phyloP scores from a whole-genome alignment of 768 basidiomycete species.

The Russula olivacea region DNA sequence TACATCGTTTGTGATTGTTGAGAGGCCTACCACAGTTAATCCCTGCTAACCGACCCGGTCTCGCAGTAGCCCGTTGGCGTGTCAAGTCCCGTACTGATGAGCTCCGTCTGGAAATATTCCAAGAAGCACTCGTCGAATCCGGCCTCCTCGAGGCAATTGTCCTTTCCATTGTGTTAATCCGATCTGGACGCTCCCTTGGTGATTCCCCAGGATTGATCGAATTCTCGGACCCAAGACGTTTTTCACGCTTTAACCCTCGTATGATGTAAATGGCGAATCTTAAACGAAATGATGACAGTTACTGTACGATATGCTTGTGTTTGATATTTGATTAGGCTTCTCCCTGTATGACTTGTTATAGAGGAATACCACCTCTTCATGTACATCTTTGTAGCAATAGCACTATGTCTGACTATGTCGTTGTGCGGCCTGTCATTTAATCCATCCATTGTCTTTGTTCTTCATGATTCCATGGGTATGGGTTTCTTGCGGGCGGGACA shows the following conservation, averaged over 20 bases:
- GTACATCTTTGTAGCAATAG: not conserved
- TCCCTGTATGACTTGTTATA: not conserved
- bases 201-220: not conserved
- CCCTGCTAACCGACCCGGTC: conserved; percentile 15
- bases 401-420: not conserved
- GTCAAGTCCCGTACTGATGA: conserved; percentile 4
- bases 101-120: conserved; percentile 13
- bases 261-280: not conserved
- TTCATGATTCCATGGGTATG: no score
- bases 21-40: not conserved
- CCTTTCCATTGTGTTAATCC: conserved; percentile 7
- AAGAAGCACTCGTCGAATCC: conserved; percentile 8
- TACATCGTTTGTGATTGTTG: not conserved
- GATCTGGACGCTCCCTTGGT: conserved; percentile 12
- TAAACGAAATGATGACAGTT: not conserved
- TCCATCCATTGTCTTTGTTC: not conserved
- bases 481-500: no score
- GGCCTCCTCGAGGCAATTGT: conserved; percentile 16
- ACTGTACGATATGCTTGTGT: not conserved
- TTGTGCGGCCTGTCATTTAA: not conserved
- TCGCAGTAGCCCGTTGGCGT: conserved; percentile 17
- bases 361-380: not conserved
- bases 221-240: not conserved
- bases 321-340: not conserved
- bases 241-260: not conserved